Evolutionary conservation across 2,329 filamentous ascomycete genomes (phyloP), one percentile per base, ranked within the genome.

Genomic region (Fusarium setosum): DNA sequence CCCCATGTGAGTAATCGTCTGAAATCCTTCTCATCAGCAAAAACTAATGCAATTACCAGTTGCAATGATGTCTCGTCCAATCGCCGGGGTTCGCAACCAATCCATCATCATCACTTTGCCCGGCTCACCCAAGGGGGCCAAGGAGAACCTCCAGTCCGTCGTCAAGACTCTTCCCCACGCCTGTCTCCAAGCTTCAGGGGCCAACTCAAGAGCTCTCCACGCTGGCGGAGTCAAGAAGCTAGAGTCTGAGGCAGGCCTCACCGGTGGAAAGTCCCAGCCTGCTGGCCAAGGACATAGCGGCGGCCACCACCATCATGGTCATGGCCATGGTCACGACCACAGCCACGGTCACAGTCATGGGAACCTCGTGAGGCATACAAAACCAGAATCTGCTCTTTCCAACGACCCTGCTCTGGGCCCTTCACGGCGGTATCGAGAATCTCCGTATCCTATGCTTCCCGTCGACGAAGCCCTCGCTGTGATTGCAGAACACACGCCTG

Each of bases 61-160:
- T 80, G 96, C 96, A 41, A 90, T 97, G 82, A 99, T 99, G 96
- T 92, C 96, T 50, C 88, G 96, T 42, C 96, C 96, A 5, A 92
- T 96, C 12, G 96, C 96, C 20, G 96, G 96, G 4, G 89, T 97
- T 4, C 86, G 96, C 29, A 90, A 95, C 63, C 89, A 88, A 61
- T 90, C 93, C 1, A 79, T 99, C 51, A 91, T 99, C 21, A 80
- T 97, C 63, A 99, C 96, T 0, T 82, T 99, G 4, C 96, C 96
- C 0, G 96, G 96, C 2, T 98, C 95, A 0, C 96, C 96, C 0
- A 98, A 98, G 76, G 96, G 94, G 2, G 96, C 96, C 9, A 92
- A 89, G 73, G 96, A 99, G 81, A 99, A 98, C 73, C 85, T 99
- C 0, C 89, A 96, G 73, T 90, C 94, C 2, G 84, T 99, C 7